Conservation (phyloP, 129 eudicot genomes). For the Escallonia herrerae region DNA sequence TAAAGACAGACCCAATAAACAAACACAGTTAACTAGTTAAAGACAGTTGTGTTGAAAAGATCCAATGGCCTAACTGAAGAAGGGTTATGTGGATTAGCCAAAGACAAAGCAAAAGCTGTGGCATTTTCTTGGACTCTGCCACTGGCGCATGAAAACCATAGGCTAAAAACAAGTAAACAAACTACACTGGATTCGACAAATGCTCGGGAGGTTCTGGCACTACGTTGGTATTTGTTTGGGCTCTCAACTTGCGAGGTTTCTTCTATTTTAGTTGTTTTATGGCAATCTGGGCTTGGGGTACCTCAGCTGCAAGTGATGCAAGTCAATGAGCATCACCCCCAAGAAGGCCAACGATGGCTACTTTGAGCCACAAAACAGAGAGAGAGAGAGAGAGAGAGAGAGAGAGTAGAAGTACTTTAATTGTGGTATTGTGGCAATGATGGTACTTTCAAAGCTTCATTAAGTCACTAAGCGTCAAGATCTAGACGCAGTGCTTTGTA, state of each 20-base stretch:
- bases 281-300: not conserved
- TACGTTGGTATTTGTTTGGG: conserved; percentile 20
- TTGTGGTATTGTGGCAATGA: conserved; percentile 3
- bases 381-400: not conserved
- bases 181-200: conserved; percentile 34
- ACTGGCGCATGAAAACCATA: conserved; percentile 19
- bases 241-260: conserved; percentile 9
- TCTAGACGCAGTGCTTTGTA: not conserved
- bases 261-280: not conserved
- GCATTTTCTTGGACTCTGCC: conserved; percentile 18
- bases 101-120: conserved; percentile 17
- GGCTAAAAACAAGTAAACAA: conserved; percentile 23
- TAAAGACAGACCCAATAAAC: no score
- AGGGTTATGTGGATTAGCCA: not conserved
- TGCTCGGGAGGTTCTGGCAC: conserved; percentile 9
- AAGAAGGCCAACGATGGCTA: conserved; percentile 11
- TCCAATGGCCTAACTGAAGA: not conserved
- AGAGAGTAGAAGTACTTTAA: not conserved
- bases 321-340: conserved; percentile 49
- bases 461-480: not conserved
- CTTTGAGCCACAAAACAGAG: conserved; percentile 41
- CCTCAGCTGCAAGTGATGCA: conserved; percentile 7
- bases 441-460: not conserved
- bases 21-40: not conserved
- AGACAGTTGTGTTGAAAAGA: not conserved